Conservation (phyloP, 1,139 yeast species). For the Yamadazyma sp. region DNA sequence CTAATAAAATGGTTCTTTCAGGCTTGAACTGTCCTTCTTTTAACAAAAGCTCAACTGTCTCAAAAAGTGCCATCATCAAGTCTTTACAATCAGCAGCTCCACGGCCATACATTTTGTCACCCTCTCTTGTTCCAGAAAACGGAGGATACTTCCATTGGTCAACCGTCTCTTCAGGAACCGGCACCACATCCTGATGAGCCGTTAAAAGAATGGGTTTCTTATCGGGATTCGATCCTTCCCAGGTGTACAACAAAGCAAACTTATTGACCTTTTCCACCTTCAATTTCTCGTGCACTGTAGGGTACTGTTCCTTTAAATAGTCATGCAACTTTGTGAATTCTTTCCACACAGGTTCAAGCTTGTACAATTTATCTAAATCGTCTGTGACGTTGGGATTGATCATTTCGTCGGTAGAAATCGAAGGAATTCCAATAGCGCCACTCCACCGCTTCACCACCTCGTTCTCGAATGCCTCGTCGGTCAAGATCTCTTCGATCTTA, state of each 20-base stretch:
- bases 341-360: slow-evolving; percentile 31
- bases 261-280: slow-evolving; percentile 33
- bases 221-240: slow-evolving; percentile 30
- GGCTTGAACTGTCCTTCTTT: slow-evolving; percentile 36
- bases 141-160: slow-evolving; percentile 47
- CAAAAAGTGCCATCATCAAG: slow-evolving; percentile 41
- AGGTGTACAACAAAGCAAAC: slow-evolving; percentile 36
- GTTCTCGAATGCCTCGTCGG: slow-evolving; percentile 40
- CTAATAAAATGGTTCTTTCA: slow-evolving; percentile 41
- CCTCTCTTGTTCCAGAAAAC: slow-evolving; percentile 45
- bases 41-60: slow-evolving; percentile 41
- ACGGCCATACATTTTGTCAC: slow-evolving; percentile 42
- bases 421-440: slow-evolving; percentile 62
- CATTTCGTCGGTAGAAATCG: slow-evolving; percentile 62
- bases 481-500: slow-evolving; percentile 27
- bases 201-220: slow-evolving; percentile 44
- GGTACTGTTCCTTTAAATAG: slow-evolving; percentile 30
- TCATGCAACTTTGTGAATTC: slow-evolving; percentile 28
- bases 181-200: slow-evolving; percentile 56
- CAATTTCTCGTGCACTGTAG: slow-evolving; percentile 31
- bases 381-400: slow-evolving; percentile 25
- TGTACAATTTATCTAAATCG: slow-evolving; percentile 23
- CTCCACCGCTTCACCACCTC: slow-evolving; percentile 44
- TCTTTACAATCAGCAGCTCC: slow-evolving; percentile 50
- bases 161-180: slow-evolving; percentile 41